Base-by-base conservation (phyloP, 208 protist genomes). In the Trypanosoma grayi region DNA sequence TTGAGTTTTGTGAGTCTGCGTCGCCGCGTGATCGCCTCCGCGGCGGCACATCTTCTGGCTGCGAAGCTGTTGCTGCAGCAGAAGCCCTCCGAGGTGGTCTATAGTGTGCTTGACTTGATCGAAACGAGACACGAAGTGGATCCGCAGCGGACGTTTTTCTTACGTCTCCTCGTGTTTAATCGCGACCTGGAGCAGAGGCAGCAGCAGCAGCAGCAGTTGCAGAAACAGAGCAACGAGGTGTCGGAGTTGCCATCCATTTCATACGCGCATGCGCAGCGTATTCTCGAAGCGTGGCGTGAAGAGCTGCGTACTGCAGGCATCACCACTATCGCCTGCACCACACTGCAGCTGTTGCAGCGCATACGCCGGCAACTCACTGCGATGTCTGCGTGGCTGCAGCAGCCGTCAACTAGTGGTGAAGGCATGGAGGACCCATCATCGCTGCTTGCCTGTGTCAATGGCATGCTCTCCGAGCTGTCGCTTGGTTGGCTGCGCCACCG, bases 101-200 rank as follows among this genome's bases (percentile, higher is more conserved):
- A 87, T 50, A 51, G 79, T 14, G 37, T 76, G 5, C 51, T 79
- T n/a, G 58, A 73, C 28, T 5, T 68, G 13, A 73, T 69, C 25
- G 45, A 73, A 8, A 37, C 46, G 41, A 22, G 40, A 48, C 61
- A 73, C 44, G 44, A 50, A 30, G 44, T 55, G 33, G 48, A 57
- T 16, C 58, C 73, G 16, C 67, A 73, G 53, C 52, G 80, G 11
- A 78, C 66, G 0, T 72, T 83, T 66, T 83, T 83, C 52, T 47
- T 87, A 30, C 72, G 80, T 25, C 33, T 75, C 0, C 30, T 83
- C 52, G 46, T 64, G 10, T 55, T 86, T 7, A 43, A 76, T 10
- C 31, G 59, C 22, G 72, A 72, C 9, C 7, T 77, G 51, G 14
- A 36, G 14, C 14, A 16, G 28, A 0, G 20, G 14, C 30, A 37